phyloP scores from a whole-genome alignment of 2,329 filamentous ascomycete species.

The Trichoderma breve region DNA sequence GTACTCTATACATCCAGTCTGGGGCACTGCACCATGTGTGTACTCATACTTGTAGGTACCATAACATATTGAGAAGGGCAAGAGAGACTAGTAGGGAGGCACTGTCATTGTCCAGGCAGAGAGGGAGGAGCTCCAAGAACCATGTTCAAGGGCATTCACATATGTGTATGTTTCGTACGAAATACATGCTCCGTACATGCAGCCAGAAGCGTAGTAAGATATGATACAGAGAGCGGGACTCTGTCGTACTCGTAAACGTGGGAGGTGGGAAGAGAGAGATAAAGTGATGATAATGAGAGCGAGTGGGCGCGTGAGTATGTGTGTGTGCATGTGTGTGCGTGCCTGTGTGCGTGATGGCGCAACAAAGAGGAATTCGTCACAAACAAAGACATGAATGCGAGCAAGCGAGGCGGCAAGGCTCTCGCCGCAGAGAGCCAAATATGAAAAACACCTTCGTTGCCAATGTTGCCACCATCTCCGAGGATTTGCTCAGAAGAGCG shows the following conservation, averaged over 20 bases:
- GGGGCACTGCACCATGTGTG: neutral
- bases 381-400: neutral
- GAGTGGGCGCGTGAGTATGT: neutral
- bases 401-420: conserved; percentile 9
- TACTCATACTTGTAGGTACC: neutral
- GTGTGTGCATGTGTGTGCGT: neutral
- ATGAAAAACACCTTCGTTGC: neutral
- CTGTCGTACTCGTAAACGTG: neutral
- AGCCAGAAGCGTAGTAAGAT: neutral
- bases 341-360: conserved; percentile 23
- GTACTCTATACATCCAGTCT: neutral
- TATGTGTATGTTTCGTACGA: neutral
- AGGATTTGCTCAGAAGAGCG: neutral
- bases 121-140: neutral
- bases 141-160: neutral
- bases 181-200: neutral
- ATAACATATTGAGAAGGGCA: neutral
- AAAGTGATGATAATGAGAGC: neutral
- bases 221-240: neutral
- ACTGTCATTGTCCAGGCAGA: neutral
- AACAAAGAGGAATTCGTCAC: conserved; percentile 20
- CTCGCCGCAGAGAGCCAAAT: neutral
- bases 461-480: conserved; percentile 5
- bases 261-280: neutral
- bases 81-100: neutral